Evolutionary conservation across 179 eudicot genomes (phyloP), one percentile per base, ranked within the genome.

Genomic region (Silene coronaria): DNA sequence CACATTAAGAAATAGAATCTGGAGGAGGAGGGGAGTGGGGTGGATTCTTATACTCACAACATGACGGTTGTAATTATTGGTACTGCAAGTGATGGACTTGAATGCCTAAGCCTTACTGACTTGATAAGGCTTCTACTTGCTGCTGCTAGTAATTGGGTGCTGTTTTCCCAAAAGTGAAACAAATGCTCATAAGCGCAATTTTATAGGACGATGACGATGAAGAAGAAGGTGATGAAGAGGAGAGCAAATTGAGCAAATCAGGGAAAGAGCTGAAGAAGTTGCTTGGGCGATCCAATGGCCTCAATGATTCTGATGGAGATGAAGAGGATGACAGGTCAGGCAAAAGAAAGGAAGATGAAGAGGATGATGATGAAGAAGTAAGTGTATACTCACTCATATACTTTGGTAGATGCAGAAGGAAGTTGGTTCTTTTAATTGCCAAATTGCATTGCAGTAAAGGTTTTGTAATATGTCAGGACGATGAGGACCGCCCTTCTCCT

Each of bases 241-340:
- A 82, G 72, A 95, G 93, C 57, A 91, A 90, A 42, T 85, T 92
- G 80, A 92, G 97, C 84, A 89, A 89, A 86, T 92, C 97, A 55
- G 97, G 97, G 68, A 91, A 86, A 77, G 97, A 92, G 86, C 82
- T 92, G 88, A 89, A 92, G 84, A 91, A 92, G 72, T 75, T 92
- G 82, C 92, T 91, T 71, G 97, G 97, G 36, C 77, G 82, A 77
- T 62, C 91, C 68, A 86, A 81, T 76, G 97, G 94, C 42, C 82
- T 91, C 55, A 83, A 91, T 84, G 97, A 92, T 60, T 91, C 97
- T 53, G 97, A 91, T 76, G 86, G 82, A 34, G 93, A 92, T 62
- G 83, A 81, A 30, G 83, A 80, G 45, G 83, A 72, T 67, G 83
- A 92, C 16, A 16, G 16, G 51, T 45, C 51, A 7, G 16, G 51